Conservation (phyloP, 768 basidiomycete species). For the Termitomyces titanicus region DNA sequence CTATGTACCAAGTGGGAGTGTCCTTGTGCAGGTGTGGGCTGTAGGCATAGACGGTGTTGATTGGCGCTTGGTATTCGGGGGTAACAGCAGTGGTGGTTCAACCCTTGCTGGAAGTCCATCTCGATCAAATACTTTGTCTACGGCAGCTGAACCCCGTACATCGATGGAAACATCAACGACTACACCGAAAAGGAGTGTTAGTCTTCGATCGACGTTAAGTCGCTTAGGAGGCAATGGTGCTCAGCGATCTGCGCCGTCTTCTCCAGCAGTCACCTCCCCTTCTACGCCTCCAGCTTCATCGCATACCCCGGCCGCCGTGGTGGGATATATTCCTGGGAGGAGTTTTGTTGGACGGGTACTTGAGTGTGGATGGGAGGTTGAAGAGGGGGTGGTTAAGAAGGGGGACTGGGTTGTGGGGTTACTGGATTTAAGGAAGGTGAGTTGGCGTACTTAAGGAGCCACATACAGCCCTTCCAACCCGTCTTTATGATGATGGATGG, state of each 20-base stretch:
- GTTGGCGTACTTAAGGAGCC: conserved; percentile 15
- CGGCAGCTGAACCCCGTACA: not conserved
- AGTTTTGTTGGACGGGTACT: conserved; percentile 83
- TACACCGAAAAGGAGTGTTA: conserved; percentile 16
- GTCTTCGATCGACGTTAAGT: conserved; percentile 18
- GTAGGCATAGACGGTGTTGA: conserved; percentile 80
- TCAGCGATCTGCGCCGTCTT: conserved; percentile 3
- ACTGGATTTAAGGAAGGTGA: conserved; percentile 75
- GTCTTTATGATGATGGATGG: not conserved
- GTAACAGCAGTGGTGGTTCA: conserved; percentile 6
- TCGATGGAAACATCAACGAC: conserved; percentile 6
- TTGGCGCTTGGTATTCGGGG: conserved; percentile 50
- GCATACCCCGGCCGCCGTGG: conserved; percentile 25
- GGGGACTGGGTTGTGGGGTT: conserved; percentile 90
- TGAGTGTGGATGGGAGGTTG: conserved; percentile 80
- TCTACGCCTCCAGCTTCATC: not conserved
- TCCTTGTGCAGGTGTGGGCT: conserved; percentile 89
- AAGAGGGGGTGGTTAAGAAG: conserved; percentile 57
- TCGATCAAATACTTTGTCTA: not conserved
- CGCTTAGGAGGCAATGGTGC: conserved; percentile 9
- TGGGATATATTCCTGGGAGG: conserved; percentile 82
- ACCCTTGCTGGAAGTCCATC: conserved; percentile 2
- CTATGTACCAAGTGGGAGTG: conserved; percentile 62
- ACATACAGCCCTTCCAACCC: not conserved
- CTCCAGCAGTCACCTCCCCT: not conserved